phyloP scores from a whole-genome alignment of 805 yeast species.

The Metschnikowia sp. region DNA sequence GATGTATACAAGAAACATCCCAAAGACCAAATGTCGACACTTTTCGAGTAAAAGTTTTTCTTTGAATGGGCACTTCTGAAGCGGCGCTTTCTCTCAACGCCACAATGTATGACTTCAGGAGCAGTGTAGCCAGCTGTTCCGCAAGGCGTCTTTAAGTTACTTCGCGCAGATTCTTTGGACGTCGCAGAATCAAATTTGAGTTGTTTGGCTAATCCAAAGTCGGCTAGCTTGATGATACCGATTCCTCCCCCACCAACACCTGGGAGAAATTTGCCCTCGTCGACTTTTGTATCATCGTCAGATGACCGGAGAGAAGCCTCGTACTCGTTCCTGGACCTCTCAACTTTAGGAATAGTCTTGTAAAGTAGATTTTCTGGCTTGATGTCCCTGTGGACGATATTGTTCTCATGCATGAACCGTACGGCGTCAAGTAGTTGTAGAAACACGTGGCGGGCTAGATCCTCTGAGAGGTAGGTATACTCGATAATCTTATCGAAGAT shows the following conservation, averaged over 20 bases:
- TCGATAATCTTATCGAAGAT: constrained; percentile 65
- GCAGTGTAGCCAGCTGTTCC: constrained; percentile 99
- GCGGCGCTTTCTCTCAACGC: constrained; percentile 56
- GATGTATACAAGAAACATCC: constrained; percentile 95
- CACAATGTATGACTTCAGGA: constrained; percentile 82
- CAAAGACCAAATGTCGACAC: constrained; percentile 98
- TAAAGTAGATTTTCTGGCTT: constrained; percentile 77
- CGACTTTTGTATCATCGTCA: constrained; percentile 70
- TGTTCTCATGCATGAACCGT: constrained; percentile 67
- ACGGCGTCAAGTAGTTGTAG: constrained; percentile 63
- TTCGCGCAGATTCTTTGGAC: constrained; percentile 3
- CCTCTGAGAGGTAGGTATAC: constrained; percentile 63
- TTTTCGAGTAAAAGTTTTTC: constrained; percentile 61
- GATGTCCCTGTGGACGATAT: constrained; percentile 80
- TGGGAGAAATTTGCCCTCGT: constrained; percentile 81
- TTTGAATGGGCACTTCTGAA: constrained; percentile 14
- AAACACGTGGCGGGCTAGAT: constrained; percentile 60
- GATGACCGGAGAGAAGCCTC: constrained; percentile 48
- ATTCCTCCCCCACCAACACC: constrained; percentile 91
- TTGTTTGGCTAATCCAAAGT: constrained; percentile 91
- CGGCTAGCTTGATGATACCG: constrained; percentile 87
- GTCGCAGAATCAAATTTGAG: constrained; percentile 58
- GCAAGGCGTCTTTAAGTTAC: constrained; percentile 91
- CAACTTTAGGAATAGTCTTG: constrained; percentile 49
- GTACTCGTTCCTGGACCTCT: constrained; percentile 41